Base-by-base conservation (phyloP, 225 moss, liverwort and hornwort genomes). In the Bryoerythrophyllum caledonicum region DNA sequence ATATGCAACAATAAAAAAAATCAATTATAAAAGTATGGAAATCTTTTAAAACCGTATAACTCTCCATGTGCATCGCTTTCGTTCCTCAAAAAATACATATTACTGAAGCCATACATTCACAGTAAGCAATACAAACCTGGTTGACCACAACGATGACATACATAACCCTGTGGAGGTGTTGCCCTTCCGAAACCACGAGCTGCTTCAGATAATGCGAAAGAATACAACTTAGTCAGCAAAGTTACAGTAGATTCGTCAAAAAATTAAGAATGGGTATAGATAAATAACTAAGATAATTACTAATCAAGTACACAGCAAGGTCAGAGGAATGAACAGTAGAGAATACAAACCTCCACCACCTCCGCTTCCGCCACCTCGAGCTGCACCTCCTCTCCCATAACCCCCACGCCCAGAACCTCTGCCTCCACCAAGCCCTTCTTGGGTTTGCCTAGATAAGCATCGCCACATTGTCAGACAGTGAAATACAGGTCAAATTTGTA, bases 121-220 rank as follows among this genome's bases (percentile, higher is more conserved):
- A 63, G 23, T 46, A 70, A 64, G 38, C 16, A 62, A 72, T 59
- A 76, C 70, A 55, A 72, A 96, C 96, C 96, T 90, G 96, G 92
- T 82, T 94, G 92, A 34, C 96, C 91, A 90, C 96, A 96, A 38
- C 96, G 96, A 90, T 96, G 96, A 79, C 96, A 96, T 35, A 96
- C 94, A 86, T 96, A 96, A 79, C 96, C 96, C 63, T 94, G 96
- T 57, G 96, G 96, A 60, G 96, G 96, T 58, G 90, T 83, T 68
- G 94, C 92, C 82, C 94, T 94, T 75, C 92, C 94, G 76, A 88
- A 96, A 57, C 86, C 89, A 73, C 96, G 92, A 87, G 92, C 96
- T 92, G 82, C 74, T 74, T 32, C n/a, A 66, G 34, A 40, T 60
- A 49, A 72, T 46, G 24, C 28, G 55, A 52, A 77, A 7, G 53